Evolutionary conservation across 2,329 filamentous ascomycete genomes (phyloP).

Genomic region (Cladosporium halotolerans): DNA sequence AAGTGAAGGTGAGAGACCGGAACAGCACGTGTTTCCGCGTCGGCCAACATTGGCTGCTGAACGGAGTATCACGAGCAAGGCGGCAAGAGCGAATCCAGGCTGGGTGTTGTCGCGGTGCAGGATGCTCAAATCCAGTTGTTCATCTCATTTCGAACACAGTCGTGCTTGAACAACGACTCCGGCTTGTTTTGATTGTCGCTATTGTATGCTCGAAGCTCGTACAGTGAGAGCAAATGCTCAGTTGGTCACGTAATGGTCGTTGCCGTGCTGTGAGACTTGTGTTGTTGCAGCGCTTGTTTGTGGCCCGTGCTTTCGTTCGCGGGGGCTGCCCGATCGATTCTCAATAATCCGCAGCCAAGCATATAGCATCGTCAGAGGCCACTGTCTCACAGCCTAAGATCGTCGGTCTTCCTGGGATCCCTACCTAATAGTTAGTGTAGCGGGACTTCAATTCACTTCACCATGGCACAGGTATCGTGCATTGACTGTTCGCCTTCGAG

Average conservation of each 20-base stretch:
- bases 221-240: background rate
- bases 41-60: slow-evolving; percentile 8
- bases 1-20: slow-evolving; percentile 1
- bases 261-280: background rate
- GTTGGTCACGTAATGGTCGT: background rate
- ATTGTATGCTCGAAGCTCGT: background rate
- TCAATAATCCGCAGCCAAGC: background rate
- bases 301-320: background rate
- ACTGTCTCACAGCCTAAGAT: no score
- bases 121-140: background rate
- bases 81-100: slow-evolving; percentile 1
- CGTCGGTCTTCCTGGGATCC: no score
- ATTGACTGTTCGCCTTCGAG: background rate
- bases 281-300: background rate
- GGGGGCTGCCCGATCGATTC: background rate
- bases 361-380: background rate
- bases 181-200: background rate
- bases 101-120: slow-evolving; percentile 1
- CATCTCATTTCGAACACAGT: slow-evolving; percentile 10
- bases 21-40: background rate
- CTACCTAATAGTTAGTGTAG: no score
- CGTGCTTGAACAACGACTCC: background rate
- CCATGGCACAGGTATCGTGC: slow-evolving; percentile 24
- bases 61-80: slow-evolving; percentile 3
- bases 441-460: background rate